Base-by-base conservation (phyloP, 2,329 filamentous ascomycete species). In the Ceratocystis variospora region DNA sequence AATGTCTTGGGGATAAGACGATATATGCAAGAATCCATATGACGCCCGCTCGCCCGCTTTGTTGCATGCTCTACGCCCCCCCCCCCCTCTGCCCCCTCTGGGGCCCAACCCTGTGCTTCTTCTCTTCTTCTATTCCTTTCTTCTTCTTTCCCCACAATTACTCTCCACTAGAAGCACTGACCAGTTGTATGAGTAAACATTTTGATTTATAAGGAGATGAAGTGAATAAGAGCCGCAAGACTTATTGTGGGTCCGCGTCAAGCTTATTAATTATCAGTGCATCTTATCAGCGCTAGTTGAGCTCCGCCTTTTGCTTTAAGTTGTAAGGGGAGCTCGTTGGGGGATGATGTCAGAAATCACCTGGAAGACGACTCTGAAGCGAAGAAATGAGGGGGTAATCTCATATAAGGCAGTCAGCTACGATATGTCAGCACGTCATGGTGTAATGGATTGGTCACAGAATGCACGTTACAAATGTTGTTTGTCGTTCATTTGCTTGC, bases 151-250 rank as follows among this genome's bases (percentile, higher is more conserved):
- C 12, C 25, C 55, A 33, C 55, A 59, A 19, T n/a, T 59, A 17
- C 15, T 33, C 31, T n/a, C 55, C 15, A 31, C 55, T 59, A 59
- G 28, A 59, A 59, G 55, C 55, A 59, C n/a, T 37, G 7, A 37
- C 19, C 15, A 37, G 31, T 53, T 19, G 19, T 1, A 15, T 1
- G 12, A 41, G 37, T 55, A 15, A 59, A 59, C 55, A 59, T 17
- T 10, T 59, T n/a, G 55, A 59, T 33, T 53, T 10, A 22, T 53
- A 53, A 53, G 31, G 55, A 59, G 33, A 31, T 2, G 5, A 37
- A 59, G 17, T 33, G 28, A 25, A 8, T n/a, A 59, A 59, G 55
- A 59, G 55, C 55, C 55, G 55, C 55, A 59, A 59, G 55, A 33
- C 17, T 59, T 10, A 4, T 15, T 59, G 15, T 59, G 48, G 48